Evolutionary conservation across 2,329 filamentous ascomycete genomes (phyloP), one percentile per base, ranked within the genome.

Genomic region (Penicillium fuscoglaucum): DNA sequence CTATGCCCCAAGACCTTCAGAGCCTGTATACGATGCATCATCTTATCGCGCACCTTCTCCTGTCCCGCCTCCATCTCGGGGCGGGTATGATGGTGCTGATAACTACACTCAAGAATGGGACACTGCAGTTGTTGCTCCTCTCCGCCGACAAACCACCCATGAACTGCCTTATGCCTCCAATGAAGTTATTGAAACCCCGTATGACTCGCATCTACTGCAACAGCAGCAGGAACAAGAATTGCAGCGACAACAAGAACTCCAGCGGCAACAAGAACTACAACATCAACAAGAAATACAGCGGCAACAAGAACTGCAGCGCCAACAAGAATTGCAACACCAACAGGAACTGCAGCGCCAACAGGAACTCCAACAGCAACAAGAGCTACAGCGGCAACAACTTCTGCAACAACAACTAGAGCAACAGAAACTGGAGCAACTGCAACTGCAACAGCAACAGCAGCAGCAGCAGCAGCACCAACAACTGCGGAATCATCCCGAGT

Each of bases 1-100:
- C 41, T 91, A 92, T 12, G 77, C 96, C 29, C 91, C 91, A 1
- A 87, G 86, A 6, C 89, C 93, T 70, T 88, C 90, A 40, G 74
- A 63, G 82, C 83, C 46, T 79, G 40, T 62, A 56, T 70, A 83
- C 63, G 81, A 84, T 64, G 71, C 79, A 45, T 77, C 82, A 19
- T 64, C 74, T 43, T 61, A 67, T 50, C 66, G 62, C 5, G 67
- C 76, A 60, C 66, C 67, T 5, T 53, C 59, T 7, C 56, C 67
- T 29, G 21, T 47, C 1, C 50, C 44, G 4, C 43, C 50, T 7
- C 53, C 28, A 41, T 62, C 46, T 26, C 56, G 52, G 65, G 66
- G 55, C 21, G 62, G 45, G 10, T 71, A 75, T 51, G 73, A 75
- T 24, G 66, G 66, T n/a, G 63, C 67, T 1, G 72, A 73, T 57